Evolutionary conservation across 148 eudicot genomes (phyloP).

Genomic region (Suaeda aralocaspica): DNA sequence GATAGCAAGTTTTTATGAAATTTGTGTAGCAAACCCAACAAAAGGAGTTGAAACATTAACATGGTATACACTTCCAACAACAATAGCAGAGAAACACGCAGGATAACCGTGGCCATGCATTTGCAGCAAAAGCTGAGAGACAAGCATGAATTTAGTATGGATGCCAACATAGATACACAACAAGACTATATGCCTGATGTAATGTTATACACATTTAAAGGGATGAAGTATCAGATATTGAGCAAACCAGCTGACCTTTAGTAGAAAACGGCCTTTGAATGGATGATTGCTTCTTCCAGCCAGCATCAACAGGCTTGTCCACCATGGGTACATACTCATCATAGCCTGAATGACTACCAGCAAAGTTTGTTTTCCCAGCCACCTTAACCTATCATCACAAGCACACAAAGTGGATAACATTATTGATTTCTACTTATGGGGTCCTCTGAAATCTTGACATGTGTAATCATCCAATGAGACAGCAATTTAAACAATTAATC

Average conservation of each 20-base stretch:
- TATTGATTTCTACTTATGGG: neutral
- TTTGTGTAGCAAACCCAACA: no score
- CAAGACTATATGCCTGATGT: neutral
- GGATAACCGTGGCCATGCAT: neutral
- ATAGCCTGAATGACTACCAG: conserved; percentile 57
- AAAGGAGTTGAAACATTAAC: neutral
- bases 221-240: conserved; percentile 8
- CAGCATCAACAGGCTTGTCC: conserved; percentile 93
- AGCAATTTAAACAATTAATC: neutral
- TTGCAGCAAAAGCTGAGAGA: no score
- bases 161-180: neutral
- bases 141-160: neutral
- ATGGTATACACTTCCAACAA: neutral
- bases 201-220: neutral
- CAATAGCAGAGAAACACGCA: neutral
- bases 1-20: no score
- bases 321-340: conserved; percentile 97
- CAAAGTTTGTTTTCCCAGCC: conserved; percentile 49
- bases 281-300: conserved; percentile 70
- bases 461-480: neutral
- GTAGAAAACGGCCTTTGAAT: conserved; percentile 40
- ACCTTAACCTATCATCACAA: conserved; percentile 59
- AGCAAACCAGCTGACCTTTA: conserved; percentile 44
- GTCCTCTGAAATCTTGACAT: neutral
- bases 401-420: neutral